These are phyloP conservation scores for Clarireedia paspali DNA, from an alignment of 2,329 filamentous ascomycete genomes.

Conservation along the genomic window DNA sequence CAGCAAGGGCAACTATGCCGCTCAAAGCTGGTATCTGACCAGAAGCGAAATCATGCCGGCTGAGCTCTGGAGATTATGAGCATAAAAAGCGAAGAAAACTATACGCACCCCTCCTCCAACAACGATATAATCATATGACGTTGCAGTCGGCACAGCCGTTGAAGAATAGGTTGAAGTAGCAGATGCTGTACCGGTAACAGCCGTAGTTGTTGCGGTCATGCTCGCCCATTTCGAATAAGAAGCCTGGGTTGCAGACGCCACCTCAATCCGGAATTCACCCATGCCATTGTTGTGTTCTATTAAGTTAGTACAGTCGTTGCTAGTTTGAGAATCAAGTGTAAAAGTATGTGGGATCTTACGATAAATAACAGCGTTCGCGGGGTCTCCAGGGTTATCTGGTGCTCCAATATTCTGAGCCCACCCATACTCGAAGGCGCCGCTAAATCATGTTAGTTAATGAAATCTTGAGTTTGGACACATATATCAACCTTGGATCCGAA, in stretches of 20 bases:
- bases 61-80: background rate
- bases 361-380: slow-evolving; percentile 17
- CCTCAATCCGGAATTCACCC: slow-evolving; percentile 41
- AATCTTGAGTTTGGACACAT: background rate
- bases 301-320: background rate
- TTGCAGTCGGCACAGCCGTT: slow-evolving; percentile 37
- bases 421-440: slow-evolving; percentile 41
- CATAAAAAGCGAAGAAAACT: background rate
- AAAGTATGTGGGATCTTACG: background rate
- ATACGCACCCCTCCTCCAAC: slow-evolving; percentile 38
- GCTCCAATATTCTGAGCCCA: slow-evolving; percentile 43
- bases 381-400: slow-evolving; percentile 34
- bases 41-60: background rate
- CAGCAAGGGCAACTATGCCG: too few species aligned
- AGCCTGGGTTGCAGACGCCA: slow-evolving; percentile 36
- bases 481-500: slow-evolving; percentile 19
- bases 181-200: slow-evolving; percentile 29
- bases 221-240: slow-evolving; percentile 29
- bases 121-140: slow-evolving; percentile 47
- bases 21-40: too few species aligned
- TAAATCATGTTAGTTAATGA: background rate
- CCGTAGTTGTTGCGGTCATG: slow-evolving; percentile 24
- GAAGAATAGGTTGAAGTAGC: slow-evolving; percentile 40
- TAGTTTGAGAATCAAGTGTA: background rate
- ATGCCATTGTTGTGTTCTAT: slow-evolving; percentile 46